Conservation (phyloP, 306 rosid species). For the Mucuna pruriens region DNA sequence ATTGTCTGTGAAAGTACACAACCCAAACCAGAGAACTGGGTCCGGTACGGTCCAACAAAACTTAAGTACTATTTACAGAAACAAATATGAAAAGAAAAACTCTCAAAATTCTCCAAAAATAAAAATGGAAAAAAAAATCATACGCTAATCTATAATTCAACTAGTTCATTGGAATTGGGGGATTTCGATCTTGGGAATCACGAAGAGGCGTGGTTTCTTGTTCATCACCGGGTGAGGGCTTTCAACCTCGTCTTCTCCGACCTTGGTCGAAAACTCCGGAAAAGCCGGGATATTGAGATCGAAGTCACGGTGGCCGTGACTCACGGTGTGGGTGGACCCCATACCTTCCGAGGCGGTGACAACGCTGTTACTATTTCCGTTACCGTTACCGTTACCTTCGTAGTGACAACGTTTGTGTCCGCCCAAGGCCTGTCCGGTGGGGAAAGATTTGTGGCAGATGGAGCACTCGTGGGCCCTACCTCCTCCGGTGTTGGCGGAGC, state of each 20-base stretch:
- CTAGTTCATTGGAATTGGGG: conserved; percentile 27
- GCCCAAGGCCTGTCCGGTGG: conserved; percentile 95
- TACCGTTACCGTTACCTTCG: conserved; percentile 52
- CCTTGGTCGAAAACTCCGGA: conserved; percentile 53
- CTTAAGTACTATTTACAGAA: conserved; percentile 39
- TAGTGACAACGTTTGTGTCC: conserved; percentile 99
- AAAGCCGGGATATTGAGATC: conserved; percentile 91
- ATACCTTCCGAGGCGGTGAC: conserved; percentile 69
- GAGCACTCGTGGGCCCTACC: conserved; percentile 80
- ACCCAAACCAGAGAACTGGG: not conserved
- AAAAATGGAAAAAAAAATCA: not conserved
- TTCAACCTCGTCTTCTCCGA: conserved; percentile 89
- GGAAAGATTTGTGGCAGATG: conserved; percentile 86
- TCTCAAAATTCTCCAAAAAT: not conserved
- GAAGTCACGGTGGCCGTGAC: conserved; percentile 54
- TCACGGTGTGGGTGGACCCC: conserved; percentile 68
- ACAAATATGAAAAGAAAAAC: not conserved
- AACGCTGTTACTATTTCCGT: not conserved
- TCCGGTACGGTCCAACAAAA: conserved; percentile 3
- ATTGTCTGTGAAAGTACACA: conserved; percentile 36
- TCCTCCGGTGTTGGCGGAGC: conserved; percentile 47
- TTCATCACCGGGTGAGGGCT: conserved; percentile 79
- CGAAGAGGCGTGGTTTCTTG: conserved; percentile 68
- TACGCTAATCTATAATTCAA: not conserved
- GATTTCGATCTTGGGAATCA: conserved; percentile 52